phyloP scores from a whole-genome alignment of 225 moss, liverwort and hornwort genomes.

The Polytrichum formosum region DNA sequence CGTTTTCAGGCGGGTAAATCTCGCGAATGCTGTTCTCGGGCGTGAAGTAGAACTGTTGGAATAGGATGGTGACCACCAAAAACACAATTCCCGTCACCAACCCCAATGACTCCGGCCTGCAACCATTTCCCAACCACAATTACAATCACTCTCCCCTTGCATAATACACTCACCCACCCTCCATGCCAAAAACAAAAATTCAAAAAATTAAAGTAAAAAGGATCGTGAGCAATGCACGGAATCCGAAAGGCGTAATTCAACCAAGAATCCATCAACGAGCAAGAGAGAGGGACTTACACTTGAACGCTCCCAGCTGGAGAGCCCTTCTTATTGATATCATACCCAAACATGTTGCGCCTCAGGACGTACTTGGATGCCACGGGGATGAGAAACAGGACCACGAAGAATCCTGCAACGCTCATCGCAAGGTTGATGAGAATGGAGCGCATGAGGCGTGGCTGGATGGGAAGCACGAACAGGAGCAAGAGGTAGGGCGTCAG shows the following conservation, averaged over 20 bases:
- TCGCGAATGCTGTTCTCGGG: constrained; percentile 74
- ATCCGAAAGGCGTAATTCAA: no score
- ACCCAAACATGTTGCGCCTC: constrained; percentile 83
- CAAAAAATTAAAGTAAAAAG: neutral
- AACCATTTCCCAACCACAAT: neutral
- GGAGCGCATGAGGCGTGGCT: constrained; percentile 46
- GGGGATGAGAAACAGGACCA: constrained; percentile 62
- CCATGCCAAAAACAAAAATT: neutral
- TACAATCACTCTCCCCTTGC: neutral
- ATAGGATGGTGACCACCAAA: constrained; percentile 77
- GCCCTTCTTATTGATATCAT: constrained; percentile 86
- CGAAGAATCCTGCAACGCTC: constrained; percentile 74
- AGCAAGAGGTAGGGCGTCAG: constrained; percentile 66
- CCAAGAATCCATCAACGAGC: neutral
- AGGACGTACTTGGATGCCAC: constrained; percentile 60
- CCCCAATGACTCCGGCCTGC: constrained; percentile 93
- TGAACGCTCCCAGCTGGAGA: constrained; percentile 66
- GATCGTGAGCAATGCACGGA: no score
- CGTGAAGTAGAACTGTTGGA: constrained; percentile 90
- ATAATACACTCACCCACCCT: neutral
- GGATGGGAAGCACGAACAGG: constrained; percentile 60
- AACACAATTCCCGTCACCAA: constrained; percentile 84
- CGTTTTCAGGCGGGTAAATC: constrained; percentile 70
- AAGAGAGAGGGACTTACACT: constrained; percentile 51
- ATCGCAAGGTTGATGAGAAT: constrained; percentile 69